Evolutionary conservation across 345 rosid species (phyloP).

Genomic region (Euclidium syriacum): DNA sequence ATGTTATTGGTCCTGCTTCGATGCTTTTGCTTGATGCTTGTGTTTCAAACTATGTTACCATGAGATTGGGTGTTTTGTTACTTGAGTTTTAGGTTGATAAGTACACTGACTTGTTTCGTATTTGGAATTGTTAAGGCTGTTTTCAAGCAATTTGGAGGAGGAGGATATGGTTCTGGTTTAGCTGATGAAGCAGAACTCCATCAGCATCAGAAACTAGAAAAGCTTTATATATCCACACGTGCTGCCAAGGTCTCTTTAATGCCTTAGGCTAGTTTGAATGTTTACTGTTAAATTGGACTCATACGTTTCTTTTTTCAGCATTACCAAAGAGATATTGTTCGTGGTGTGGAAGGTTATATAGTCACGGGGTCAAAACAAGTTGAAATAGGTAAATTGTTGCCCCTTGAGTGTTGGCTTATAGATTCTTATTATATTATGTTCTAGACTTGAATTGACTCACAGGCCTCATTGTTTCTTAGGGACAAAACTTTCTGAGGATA

Average conservation of each 20-base stretch:
- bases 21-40: not conserved
- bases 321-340: constrained; percentile 93
- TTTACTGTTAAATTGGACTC: not conserved
- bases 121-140: constrained; percentile 67
- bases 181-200: constrained; percentile 79
- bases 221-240: constrained; percentile 90
- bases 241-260: constrained; percentile 64
- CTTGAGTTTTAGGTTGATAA: not conserved
- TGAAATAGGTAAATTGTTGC: constrained; percentile 63
- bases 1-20: not conserved
- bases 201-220: constrained; percentile 94
- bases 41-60: not conserved
- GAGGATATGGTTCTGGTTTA: constrained; percentile 67
- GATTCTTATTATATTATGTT: not conserved
- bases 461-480: constrained; percentile 39
- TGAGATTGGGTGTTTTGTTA: not conserved
- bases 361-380: constrained; percentile 92
- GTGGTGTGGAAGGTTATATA: constrained; percentile 95
- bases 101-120: constrained; percentile 1
- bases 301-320: constrained; percentile 47
- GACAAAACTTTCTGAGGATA: constrained; percentile 84
- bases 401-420: not conserved
- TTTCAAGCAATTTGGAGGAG: constrained; percentile 87
- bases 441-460: not conserved
- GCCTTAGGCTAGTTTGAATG: not conserved